Evolutionary conservation across 176 grass and related monocot species (phyloP).

Genomic region (Zea luxurians): DNA sequence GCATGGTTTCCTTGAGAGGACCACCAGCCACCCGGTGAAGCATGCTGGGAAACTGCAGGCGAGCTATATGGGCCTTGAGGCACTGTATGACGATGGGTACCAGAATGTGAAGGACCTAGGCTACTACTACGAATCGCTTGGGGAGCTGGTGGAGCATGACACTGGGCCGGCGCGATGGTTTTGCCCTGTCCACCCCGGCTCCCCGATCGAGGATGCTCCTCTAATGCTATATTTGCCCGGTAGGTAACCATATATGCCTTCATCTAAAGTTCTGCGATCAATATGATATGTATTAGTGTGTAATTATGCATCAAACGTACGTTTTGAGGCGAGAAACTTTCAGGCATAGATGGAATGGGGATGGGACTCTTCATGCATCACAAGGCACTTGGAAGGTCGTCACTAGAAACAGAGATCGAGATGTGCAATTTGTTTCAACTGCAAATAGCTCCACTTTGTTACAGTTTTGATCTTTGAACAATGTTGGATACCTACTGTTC

Average conservation of each 20-base stretch:
- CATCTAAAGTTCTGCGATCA: neutral
- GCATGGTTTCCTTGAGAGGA: neutral
- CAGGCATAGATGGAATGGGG: slow-evolving; percentile 63
- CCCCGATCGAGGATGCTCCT: slow-evolving; percentile 47
- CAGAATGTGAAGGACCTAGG: slow-evolving; percentile 35
- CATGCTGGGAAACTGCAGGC: slow-evolving; percentile 35
- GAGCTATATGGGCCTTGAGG: slow-evolving; percentile 58
- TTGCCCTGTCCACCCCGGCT: slow-evolving; percentile 36
- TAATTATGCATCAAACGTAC: neutral
- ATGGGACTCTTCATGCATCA: slow-evolving; percentile 81
- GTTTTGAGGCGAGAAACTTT: neutral
- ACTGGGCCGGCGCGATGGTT: slow-evolving; percentile 52
- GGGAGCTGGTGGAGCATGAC: slow-evolving; percentile 48
- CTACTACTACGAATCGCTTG: slow-evolving; percentile 47
- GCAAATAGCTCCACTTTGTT: neutral
- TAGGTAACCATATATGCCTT: slow-evolving; percentile 38
- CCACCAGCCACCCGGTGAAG: slow-evolving; percentile 23
- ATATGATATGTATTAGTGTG: neutral
- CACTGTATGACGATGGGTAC: slow-evolving; percentile 64
- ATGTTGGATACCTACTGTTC: neutral
- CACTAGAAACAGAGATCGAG: neutral
- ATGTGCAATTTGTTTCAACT: neutral
- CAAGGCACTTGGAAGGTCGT: slow-evolving; percentile 66
- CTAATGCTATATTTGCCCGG: slow-evolving; percentile 65
- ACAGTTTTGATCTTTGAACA: neutral